Evolutionary conservation across 192 early-diverging fungal genomes (phyloP).

Genomic region (Coemansia furcata): DNA sequence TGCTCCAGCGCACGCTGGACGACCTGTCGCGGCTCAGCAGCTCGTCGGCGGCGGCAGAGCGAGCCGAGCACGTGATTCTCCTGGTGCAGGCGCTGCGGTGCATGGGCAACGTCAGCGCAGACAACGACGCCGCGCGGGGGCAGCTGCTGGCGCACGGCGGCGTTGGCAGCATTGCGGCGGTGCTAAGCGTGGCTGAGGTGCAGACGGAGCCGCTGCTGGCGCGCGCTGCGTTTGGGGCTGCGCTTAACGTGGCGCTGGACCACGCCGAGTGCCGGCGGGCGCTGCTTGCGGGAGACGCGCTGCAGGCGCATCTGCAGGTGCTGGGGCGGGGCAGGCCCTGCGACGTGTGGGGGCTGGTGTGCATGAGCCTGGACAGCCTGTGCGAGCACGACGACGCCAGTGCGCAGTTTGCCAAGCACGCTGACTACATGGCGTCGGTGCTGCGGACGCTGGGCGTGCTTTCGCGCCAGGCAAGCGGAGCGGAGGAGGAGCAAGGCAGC

Average conservation of each 20-base stretch:
- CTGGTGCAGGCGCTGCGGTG: slow-evolving; percentile 41
- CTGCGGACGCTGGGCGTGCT: slow-evolving; percentile 17
- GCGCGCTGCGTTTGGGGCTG: slow-evolving; percentile 41
- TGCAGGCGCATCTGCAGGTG: slow-evolving; percentile 17
- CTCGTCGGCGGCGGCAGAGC: neutral
- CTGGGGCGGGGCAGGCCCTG: slow-evolving; percentile 3
- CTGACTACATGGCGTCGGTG: slow-evolving; percentile 5
- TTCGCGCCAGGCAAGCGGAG: neutral
- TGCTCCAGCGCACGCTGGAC: slow-evolving; percentile 11
- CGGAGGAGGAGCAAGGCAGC: neutral
- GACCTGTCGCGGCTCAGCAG: neutral
- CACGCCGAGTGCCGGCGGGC: slow-evolving; percentile 13
- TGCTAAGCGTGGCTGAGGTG: neutral
- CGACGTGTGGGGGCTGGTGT: slow-evolving; percentile 19
- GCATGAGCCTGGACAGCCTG: slow-evolving; percentile 35
- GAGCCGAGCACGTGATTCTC: slow-evolving; percentile 33
- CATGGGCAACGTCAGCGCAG: slow-evolving; percentile 45
- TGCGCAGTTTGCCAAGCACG: slow-evolving; percentile 15
- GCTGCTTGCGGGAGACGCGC: slow-evolving; percentile 16
- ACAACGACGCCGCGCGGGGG: slow-evolving; percentile 24
- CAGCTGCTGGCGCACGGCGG: slow-evolving; percentile 8
- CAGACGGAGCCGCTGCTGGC: slow-evolving; percentile 27
- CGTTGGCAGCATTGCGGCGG: slow-evolving; percentile 9
- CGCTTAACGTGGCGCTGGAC: slow-evolving; percentile 38
- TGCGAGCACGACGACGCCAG: slow-evolving; percentile 28